Base-by-base conservation (phyloP, 148 eudicot genomes). In the Chenopodium suecicum region DNA sequence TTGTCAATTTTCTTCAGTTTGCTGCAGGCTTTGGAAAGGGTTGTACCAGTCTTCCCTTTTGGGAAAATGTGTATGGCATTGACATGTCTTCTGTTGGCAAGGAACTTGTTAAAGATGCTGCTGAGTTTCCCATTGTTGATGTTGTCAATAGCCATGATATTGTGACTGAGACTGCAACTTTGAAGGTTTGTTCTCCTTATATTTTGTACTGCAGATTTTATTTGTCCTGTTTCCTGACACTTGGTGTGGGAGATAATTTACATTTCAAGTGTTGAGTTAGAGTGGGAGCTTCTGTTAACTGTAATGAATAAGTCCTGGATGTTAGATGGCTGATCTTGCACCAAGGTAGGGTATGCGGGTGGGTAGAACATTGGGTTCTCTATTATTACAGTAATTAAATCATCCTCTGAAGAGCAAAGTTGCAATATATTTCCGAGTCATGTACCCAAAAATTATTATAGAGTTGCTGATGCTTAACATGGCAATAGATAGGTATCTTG, bases 1-100 rank as follows among this genome's bases (percentile, higher is more conserved):
- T 47, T 74, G 52, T 58, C 32, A 23, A 60, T 67, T 74, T 20
- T 75, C 80, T 84, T 63, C 87, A 96, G 99, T 94, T 88, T 91
- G 91, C 88, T 81, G 99, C 99, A 84, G 99, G 99, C 62, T 94
- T 96, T 86, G 98, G 97, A 83, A 91, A 78, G 86, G 97, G 97
- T 82, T 91, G 88, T 60, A 94, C 98, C 19, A 92, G 97, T 80
- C 81, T 92, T 80, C 93, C 93, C 25, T 96, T 96, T 74, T 96
- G 99, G 99, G 99, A 94, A 85, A 83, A 91, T 85, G 95, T 96
- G 17, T 96, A 94, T 82, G 99, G 99, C 68, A 89, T 94, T 80
- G 86, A 87, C 85, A 96, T 96, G 98, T 92, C 98, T 74, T 90
- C 90, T 85, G 88, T 94, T 70, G 99, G 98, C 71, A 88, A 89